Conservation (phyloP, 148 eudicot genomes). For the Silene conica region DNA sequence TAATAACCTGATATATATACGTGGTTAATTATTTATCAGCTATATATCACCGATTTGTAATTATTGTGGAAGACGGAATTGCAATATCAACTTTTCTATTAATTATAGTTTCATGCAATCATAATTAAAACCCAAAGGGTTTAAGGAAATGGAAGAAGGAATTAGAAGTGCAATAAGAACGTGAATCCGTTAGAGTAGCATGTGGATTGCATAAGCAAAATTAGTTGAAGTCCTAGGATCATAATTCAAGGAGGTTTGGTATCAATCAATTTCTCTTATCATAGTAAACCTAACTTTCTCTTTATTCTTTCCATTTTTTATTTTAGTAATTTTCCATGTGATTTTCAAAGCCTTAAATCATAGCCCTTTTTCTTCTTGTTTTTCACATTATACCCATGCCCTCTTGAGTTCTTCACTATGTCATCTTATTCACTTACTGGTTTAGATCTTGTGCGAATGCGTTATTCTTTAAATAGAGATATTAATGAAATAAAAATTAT, state of each 20-base stretch:
- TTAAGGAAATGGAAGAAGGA: neutral
- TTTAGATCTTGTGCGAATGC: no score
- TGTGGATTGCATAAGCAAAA: conserved; percentile 42
- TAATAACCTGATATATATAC: no score
- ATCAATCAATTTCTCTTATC: conserved; percentile 29
- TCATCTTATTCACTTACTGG: no score
- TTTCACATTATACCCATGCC: conserved; percentile 21
- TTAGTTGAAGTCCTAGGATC: conserved; percentile 15
- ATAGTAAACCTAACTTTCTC: conserved; percentile 37
- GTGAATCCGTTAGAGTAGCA: conserved; percentile 26
- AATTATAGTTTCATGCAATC: neutral
- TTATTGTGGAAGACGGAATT: no score
- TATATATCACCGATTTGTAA: no score
- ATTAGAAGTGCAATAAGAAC: neutral
- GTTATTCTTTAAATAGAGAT: no score
- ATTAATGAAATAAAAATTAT: no score
- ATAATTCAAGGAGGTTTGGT: conserved; percentile 21
- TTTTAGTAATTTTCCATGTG: conserved; percentile 33
- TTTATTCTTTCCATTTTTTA: conserved; percentile 15
- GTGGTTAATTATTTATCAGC: no score
- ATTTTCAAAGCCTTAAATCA: conserved; percentile 14
- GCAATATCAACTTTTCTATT: no score
- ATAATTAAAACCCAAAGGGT: neutral
- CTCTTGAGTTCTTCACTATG: neutral
- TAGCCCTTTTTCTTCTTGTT: conserved; percentile 9